Conservation (phyloP, 345 rosid genomes). For the Eucalyptus decipiens region DNA sequence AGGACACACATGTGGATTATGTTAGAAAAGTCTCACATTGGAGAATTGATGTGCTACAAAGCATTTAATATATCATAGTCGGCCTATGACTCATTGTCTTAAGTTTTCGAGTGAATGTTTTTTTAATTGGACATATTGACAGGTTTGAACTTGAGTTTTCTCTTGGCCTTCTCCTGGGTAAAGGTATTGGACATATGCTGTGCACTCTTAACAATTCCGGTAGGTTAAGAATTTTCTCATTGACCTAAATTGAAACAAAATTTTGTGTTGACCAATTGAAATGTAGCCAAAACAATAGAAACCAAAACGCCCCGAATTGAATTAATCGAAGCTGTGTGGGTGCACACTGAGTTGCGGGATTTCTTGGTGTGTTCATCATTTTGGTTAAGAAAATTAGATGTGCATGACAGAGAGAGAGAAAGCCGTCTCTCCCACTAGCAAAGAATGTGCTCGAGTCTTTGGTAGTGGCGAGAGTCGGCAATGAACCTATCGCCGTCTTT, state of each 20-base stretch:
- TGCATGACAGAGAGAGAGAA: not conserved
- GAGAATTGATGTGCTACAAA: too few species aligned
- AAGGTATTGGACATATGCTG: too few species aligned
- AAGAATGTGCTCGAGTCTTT: not conserved
- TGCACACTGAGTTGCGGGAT: not conserved
- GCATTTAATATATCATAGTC: too few species aligned
- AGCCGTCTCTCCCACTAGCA: not conserved
- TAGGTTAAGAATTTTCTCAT: not conserved
- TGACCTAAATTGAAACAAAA: not conserved
- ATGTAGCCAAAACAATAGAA: not conserved
- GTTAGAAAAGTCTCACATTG: too few species aligned
- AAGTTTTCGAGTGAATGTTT: too few species aligned
- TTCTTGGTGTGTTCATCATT: not conserved
- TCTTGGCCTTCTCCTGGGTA: too few species aligned
- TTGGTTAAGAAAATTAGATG: not conserved
- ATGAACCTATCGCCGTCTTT: not conserved
- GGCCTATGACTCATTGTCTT: rapidly evolving
- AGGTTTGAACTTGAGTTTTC: rapidly evolving
- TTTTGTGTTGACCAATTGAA: not conserved
- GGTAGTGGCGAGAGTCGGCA: not conserved
- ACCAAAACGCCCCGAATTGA: not conserved
- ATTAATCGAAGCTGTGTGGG: not conserved
- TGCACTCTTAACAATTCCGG: too few species aligned
- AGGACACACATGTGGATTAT: rapidly evolving
- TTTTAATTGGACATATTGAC: too few species aligned